Percentiles rank a stretch among this genome's conserved stretches.
phyloP scores from a whole-genome alignment of 2,329 filamentous ascomycete genomes.

The Diplodia intermedia region DNA sequence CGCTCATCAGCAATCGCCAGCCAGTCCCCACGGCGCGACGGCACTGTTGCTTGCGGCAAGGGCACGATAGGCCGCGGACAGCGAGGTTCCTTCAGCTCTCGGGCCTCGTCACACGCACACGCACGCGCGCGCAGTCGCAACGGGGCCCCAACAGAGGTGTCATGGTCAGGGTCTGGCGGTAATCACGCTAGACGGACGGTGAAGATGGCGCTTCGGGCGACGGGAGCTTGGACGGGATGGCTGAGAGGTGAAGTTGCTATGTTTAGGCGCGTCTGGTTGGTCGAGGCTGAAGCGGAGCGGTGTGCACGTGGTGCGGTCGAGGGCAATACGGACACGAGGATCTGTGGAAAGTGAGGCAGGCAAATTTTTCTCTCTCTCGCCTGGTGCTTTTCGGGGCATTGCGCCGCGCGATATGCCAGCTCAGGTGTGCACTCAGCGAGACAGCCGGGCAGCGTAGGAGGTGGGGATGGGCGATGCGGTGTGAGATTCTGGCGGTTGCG shows the following conservation, averaged over 20 bases:
- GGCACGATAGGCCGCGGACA: not conserved
- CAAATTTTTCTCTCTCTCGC: constrained; percentile 1
- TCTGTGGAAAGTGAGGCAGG: not conserved
- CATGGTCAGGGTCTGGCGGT: not conserved
- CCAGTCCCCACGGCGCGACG: not conserved
- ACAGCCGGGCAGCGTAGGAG: not conserved
- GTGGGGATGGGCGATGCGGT: constrained; percentile 4
- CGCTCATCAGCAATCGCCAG: not conserved
- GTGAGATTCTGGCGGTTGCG: not conserved
- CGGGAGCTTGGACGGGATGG: constrained; percentile 8
- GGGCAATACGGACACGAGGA: constrained; percentile 2
- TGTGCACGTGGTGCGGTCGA: constrained; percentile 24
- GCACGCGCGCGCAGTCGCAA: not conserved
- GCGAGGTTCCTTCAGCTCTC: constrained; percentile 8
- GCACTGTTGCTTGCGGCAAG: not conserved
- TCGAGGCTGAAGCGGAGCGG: constrained; percentile 12
- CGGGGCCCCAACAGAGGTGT: not conserved
- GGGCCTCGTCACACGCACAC: constrained; percentile 3
- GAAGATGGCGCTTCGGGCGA: constrained; percentile 23
- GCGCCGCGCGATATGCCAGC: not conserved
- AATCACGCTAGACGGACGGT: constrained; percentile 22
- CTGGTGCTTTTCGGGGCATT: constrained; percentile 7
- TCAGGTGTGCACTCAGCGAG: not conserved
- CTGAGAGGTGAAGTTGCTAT: not conserved
- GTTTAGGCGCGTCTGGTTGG: constrained; percentile 18